A percentile compares a stretch with the other conserved stretches of the same genome.
Evolutionary conservation across 2,329 filamentous ascomycete species (phyloP).

Genomic region (Penicillium sp.): DNA sequence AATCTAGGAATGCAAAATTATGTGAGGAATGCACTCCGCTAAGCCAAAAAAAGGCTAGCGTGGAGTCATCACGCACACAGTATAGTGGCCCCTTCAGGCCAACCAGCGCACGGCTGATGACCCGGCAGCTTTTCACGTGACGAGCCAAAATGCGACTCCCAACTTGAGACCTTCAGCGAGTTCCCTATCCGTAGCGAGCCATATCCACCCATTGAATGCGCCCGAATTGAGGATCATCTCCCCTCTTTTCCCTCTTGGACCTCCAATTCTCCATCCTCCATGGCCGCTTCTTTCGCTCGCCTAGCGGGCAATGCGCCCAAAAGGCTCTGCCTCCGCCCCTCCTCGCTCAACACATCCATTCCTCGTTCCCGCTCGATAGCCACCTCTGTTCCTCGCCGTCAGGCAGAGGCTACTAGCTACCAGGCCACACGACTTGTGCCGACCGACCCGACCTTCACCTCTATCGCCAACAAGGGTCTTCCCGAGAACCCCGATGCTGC

Average conservation of each 20-base stretch:
- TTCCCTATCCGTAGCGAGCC: constrained; percentile 31
- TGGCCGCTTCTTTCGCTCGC: constrained; percentile 62
- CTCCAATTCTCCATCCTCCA: constrained; percentile 35
- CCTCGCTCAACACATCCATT: constrained; percentile 42
- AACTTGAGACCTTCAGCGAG: constrained; percentile 28
- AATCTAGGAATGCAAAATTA: background rate
- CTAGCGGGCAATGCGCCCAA: constrained; percentile 59
- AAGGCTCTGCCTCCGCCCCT: constrained; percentile 56
- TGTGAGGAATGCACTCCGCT: background rate
- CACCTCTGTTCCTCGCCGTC: constrained; percentile 53
- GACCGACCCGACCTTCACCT: constrained; percentile 56
- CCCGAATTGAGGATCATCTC: constrained; percentile 37
- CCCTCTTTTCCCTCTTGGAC: constrained; percentile 21
- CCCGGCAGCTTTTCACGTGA: constrained; percentile 38
- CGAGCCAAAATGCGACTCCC: constrained; percentile 35
- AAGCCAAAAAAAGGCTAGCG: background rate
- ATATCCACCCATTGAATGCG: constrained; percentile 36
- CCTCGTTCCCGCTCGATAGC: constrained; percentile 55
- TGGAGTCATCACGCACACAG: constrained; percentile 4
- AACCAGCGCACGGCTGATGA: constrained; percentile 39
- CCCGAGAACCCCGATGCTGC: constrained; percentile 41
- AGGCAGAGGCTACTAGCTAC: constrained; percentile 50
- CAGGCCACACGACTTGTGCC: constrained; percentile 56
- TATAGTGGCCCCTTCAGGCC: constrained; percentile 22
- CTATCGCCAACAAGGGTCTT: constrained; percentile 43